Evolutionary conservation across 139 green algal species (phyloP).

Genomic region (Chlamydomonas schloesseri): DNA sequence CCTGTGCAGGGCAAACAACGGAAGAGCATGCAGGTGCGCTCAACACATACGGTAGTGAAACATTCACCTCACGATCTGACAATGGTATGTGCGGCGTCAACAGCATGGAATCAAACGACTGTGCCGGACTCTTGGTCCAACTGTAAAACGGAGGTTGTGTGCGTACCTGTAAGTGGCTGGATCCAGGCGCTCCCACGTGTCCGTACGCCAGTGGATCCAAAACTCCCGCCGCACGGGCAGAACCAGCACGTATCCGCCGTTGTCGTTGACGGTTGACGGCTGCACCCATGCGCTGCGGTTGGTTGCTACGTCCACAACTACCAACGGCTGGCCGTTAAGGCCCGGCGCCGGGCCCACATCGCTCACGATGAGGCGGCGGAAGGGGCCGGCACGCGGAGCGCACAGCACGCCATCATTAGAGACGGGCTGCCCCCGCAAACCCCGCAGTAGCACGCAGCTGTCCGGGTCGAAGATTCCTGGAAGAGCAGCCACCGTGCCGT

Average conservation of each 20-base stretch:
- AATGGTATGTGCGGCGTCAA: too few relatives aligned
- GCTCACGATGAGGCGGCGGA: background rate
- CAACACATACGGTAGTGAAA: too few relatives aligned
- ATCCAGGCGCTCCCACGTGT: background rate
- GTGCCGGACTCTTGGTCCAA: too few relatives aligned
- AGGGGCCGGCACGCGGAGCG: background rate
- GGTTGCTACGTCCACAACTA: background rate
- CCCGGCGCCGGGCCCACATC: background rate
- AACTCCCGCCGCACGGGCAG: background rate
- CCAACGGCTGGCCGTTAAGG: background rate
- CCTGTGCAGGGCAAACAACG: too few relatives aligned
- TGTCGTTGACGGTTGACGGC: background rate
- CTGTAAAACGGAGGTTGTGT: too few relatives aligned
- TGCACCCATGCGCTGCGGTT: constrained; percentile 5
- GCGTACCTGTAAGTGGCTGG: background rate
- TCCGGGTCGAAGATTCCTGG: constrained; percentile 32
- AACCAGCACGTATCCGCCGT: background rate
- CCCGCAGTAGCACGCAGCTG: constrained; percentile 43
- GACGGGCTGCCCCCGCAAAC: background rate
- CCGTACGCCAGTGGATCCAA: background rate
- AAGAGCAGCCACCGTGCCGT: too few relatives aligned
- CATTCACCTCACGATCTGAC: too few relatives aligned
- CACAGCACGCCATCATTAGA: constrained; percentile 5
- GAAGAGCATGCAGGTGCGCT: too few relatives aligned
- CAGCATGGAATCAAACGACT: too few relatives aligned